Evolutionary conservation across 352 stramenopile species (phyloP).

Genomic region (Pythium aquatile): DNA sequence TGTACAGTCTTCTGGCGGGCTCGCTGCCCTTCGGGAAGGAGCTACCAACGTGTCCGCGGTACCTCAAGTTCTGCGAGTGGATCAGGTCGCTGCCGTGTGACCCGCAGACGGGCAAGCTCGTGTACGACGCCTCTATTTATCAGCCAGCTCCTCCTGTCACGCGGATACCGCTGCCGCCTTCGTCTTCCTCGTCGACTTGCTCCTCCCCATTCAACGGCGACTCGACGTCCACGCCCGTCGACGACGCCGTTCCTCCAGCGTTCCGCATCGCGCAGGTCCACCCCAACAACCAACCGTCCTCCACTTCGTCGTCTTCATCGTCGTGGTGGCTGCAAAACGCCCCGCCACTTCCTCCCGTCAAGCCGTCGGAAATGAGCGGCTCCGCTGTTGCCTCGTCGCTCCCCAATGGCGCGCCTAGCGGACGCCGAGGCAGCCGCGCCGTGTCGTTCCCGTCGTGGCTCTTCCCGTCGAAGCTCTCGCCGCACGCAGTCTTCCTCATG

Average conservation of each 20-base stretch:
- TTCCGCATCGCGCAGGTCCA: constrained; percentile 29
- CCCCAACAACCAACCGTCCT: constrained; percentile 19
- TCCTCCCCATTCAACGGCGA: background rate
- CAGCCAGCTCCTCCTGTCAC: constrained; percentile 25
- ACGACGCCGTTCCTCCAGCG: constrained; percentile 10
- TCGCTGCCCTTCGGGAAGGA: constrained; percentile 96
- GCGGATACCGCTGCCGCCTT: constrained; percentile 24
- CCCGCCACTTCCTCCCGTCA: constrained; percentile 15
- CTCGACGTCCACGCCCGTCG: constrained; percentile 4
- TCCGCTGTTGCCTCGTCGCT: constrained; percentile 3
- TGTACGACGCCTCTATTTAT: constrained; percentile 57
- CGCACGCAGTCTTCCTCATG: constrained; percentile 64
- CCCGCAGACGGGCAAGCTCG: constrained; percentile 58
- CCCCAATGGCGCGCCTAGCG: constrained; percentile 25
- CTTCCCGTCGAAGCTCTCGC: constrained; percentile 74
- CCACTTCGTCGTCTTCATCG: constrained; percentile 4
- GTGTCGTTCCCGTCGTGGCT: constrained; percentile 83
- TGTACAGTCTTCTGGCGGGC: constrained; percentile 91
- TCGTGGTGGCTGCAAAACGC: constrained; percentile 8
- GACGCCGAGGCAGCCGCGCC: constrained; percentile 37
- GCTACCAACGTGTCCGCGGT: constrained; percentile 90
- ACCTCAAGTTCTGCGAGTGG: constrained; percentile 95
- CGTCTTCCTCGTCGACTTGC: constrained; percentile 10
- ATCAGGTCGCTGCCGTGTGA: constrained; percentile 65
- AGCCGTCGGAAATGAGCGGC: constrained; percentile 20